These are phyloP conservation scores for Neurospora sp. DNA, from an alignment of 2,329 filamentous ascomycete genomes.

Conservation along the genomic window DNA sequence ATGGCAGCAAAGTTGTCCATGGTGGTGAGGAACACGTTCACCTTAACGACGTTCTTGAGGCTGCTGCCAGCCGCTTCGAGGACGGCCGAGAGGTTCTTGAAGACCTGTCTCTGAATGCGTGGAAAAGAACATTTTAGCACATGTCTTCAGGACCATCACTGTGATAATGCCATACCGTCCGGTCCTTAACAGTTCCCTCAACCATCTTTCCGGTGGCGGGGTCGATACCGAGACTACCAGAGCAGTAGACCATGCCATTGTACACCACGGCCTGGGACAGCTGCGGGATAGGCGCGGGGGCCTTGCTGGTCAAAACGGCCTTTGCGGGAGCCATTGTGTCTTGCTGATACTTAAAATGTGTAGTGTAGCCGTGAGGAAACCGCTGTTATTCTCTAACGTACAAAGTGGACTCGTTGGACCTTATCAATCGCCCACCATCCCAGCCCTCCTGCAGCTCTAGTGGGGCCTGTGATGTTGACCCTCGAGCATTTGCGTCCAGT, in stretches of 20 bases:
- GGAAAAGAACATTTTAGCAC: neutral
- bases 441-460: neutral
- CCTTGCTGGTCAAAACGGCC: slow-evolving; percentile 34
- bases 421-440: neutral
- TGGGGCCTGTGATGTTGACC: neutral
- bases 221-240: slow-evolving; percentile 50
- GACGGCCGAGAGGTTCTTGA: slow-evolving; percentile 48
- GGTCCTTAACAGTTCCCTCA: slow-evolving; percentile 45
- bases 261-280: slow-evolving; percentile 51
- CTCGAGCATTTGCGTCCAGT: neutral
- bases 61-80: slow-evolving; percentile 50
- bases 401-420: neutral
- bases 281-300: slow-evolving; percentile 42
- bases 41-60: slow-evolving; percentile 53
- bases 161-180: slow-evolving; percentile 28
- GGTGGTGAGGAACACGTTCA: slow-evolving; percentile 54
- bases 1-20: slow-evolving; percentile 55
- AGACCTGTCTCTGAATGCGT: slow-evolving; percentile 35
- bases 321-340: slow-evolving; percentile 26
- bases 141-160: neutral
- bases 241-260: slow-evolving; percentile 63
- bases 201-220: slow-evolving; percentile 42
- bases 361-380: neutral
- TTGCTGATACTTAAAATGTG: neutral
- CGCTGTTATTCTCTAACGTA: neutral